Evolutionary conservation across 176 grass and related monocot genomes (phyloP).

Genomic region (Tillandsia leiboldiana): DNA sequence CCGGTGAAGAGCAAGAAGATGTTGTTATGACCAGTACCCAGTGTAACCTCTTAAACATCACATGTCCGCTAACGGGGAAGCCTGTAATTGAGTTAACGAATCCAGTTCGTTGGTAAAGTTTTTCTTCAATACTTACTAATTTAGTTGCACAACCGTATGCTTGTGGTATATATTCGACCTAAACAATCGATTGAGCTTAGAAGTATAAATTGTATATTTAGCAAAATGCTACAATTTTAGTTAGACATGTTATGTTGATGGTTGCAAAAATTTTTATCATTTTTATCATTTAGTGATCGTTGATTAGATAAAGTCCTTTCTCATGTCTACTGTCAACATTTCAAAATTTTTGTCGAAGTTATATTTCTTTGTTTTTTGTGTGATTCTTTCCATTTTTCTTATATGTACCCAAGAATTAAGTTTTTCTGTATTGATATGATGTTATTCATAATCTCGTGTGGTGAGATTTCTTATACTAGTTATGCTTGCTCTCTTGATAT

Average conservation of each 20-base stretch:
- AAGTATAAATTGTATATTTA: no score
- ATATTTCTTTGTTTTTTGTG: neutral
- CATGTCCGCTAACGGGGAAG: slow-evolving; percentile 72
- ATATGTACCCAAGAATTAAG: neutral
- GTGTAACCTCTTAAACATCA: slow-evolving; percentile 39
- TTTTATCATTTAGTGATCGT: no score
- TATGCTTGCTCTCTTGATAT: neutral
- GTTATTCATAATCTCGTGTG: neutral
- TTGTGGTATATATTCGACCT: neutral
- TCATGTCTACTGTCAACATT: neutral
- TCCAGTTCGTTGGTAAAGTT: slow-evolving; percentile 75
- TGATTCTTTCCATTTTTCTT: neutral
- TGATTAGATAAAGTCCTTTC: neutral
- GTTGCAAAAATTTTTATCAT: no score
- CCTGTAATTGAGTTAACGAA: slow-evolving; percentile 51
- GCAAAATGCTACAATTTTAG: no score
- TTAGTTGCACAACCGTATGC: neutral
- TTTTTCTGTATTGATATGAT: neutral
- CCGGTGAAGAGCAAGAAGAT: slow-evolving; percentile 95
- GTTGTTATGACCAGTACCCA: slow-evolving; percentile 84
- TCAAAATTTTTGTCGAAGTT: neutral
- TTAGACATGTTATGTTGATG: no score
- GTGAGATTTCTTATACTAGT: neutral
- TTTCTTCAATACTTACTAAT: slow-evolving; percentile 3
- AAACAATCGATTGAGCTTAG: no score